Conservation (phyloP, 208 protist species). For the Phytomonas francai region DNA sequence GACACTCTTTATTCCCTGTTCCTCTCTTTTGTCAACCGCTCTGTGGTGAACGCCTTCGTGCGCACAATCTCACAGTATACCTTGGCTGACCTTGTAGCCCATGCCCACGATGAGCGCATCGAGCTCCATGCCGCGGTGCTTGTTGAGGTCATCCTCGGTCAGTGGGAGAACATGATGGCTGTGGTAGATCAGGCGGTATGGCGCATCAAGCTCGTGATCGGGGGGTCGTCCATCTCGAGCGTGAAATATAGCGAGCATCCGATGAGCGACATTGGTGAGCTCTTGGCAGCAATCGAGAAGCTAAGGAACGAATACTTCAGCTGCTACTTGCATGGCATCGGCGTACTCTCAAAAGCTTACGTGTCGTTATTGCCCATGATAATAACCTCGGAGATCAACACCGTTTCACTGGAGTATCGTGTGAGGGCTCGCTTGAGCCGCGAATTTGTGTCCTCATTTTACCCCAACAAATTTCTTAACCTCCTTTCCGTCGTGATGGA, state of each 20-base stretch:
- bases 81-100: conserved; percentile 22
- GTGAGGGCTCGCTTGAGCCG: conserved; percentile 71
- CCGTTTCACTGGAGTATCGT: conserved; percentile 32
- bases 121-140: conserved; percentile 77
- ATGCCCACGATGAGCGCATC: conserved; percentile 33
- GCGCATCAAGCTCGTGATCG: conserved; percentile 79
- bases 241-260: conserved; percentile 35
- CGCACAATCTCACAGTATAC: conserved; percentile 47
- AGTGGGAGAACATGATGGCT: conserved; percentile 72
- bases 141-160: conserved; percentile 67
- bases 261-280: conserved; percentile 50
- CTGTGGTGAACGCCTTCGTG: conserved; percentile 51
- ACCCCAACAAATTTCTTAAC: conserved; percentile 79
- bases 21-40: conserved; percentile 61
- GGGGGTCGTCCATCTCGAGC: conserved; percentile 54
- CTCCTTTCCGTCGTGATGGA: conserved; percentile 75
- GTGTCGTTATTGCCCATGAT: conserved; percentile 56
- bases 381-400: conserved; percentile 15
- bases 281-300: conserved; percentile 72
- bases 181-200: conserved; percentile 49
- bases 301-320: conserved; percentile 49
- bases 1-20: conserved; percentile 51
- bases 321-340: conserved; percentile 67
- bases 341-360: conserved; percentile 79
- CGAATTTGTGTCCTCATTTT: conserved; percentile 61